phyloP scores from a whole-genome alignment of 768 basidiomycete species.

The Podaxis sp. region DNA sequence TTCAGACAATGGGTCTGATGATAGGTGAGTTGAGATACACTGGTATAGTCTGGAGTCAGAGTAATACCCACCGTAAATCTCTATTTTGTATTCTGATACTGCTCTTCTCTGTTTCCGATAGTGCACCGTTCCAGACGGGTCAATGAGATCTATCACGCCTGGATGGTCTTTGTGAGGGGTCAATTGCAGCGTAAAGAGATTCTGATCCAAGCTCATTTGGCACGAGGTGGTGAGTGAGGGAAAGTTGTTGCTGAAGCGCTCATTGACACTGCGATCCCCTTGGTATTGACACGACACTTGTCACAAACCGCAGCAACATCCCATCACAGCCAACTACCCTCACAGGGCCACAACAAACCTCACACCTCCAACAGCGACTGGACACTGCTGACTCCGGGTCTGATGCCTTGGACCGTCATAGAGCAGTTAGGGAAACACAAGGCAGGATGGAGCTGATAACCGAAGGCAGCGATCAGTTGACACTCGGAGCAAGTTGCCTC shows the following conservation, averaged over 20 bases:
- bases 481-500: not conserved
- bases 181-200: constrained; percentile 76
- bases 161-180: constrained; percentile 55
- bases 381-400: too few relatives aligned
- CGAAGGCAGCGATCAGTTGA: not conserved
- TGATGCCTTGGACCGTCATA: too few relatives aligned
- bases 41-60: not conserved
- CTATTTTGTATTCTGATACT: constrained; percentile 53
- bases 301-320: not conserved
- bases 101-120: constrained; percentile 67
- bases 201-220: constrained; percentile 78
- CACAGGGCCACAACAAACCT: too few relatives aligned
- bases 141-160: constrained; percentile 64
- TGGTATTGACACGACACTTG: constrained; percentile 1
- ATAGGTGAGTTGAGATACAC: not conserved
- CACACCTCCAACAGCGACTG: too few relatives aligned
- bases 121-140: constrained; percentile 56
- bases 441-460: not conserved
- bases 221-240: not conserved
- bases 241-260: constrained; percentile 14
- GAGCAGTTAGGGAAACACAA: not conserved
- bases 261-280: constrained; percentile 11
- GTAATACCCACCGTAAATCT: constrained; percentile 55
- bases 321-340: too few relatives aligned
- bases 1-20: constrained; percentile 65